Base-by-base conservation (phyloP, 148 eudicot genomes). In the Rhododendron simsii region DNA sequence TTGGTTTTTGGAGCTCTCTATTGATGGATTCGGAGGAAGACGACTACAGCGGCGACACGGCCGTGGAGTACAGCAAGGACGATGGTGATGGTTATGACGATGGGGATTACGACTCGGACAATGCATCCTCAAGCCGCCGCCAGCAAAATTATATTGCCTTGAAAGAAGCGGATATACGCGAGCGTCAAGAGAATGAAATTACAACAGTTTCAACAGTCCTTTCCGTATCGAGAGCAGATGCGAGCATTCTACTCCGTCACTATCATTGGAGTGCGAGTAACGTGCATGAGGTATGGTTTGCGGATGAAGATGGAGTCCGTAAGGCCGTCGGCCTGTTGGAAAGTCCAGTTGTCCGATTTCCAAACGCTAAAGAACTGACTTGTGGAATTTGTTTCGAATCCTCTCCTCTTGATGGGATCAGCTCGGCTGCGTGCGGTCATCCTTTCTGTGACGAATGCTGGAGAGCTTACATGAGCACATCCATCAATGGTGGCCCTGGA, bases 241-340 rank as follows among this genome's bases (percentile, higher is more conserved):
- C 98, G 75, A 90, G 95, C 84, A 88, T 90, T 84, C 88, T 95
- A 82, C 92, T 95, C 39, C 94, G 94, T 41, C 91, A 91, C 35
- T 91, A 93, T 89, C 93, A 92, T 77, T 95, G 98, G 98, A 93
- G 92, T 85, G 92, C 90, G 73, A 91, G 90, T 85, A 89, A 89
- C 79, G 86, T 95, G 85, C 94, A 93, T 61, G 98, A 95, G 81
- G 96, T 85, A 86, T 95, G 98, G 98, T 95, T 95, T 88, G 91
- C 93, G 57, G 93, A 92, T 82, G 98, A 95, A 90, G 94, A 87
- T 73, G 80, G 84, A 85, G 94, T 93, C 35, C 91, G 94, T 28
- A 88, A 83, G 80, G 81, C 91, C 75, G 93, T 91, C 76, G 98
- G 98, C 80, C 39, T 95, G 53, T 85, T 90, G 61, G 90, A 87